Base-by-base conservation (phyloP, 768 basidiomycete species). In the Exsudoporus frostii region DNA sequence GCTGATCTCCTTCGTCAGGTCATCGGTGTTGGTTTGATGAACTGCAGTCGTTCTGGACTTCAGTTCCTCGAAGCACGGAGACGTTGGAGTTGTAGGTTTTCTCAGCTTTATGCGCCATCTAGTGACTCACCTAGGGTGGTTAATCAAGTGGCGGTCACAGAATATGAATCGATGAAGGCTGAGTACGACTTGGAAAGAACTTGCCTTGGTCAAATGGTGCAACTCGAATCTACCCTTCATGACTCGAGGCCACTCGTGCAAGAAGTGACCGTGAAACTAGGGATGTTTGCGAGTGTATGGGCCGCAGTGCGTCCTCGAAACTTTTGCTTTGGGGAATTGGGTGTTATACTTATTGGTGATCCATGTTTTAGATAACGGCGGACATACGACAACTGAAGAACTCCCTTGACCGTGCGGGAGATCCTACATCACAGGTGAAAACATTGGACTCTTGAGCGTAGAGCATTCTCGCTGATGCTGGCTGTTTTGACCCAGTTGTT, bases 281-380 rank as follows among this genome's bases (percentile, higher is more conserved):
- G 61, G 3, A 48, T 64, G 3, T 63, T 63, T 41, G 58, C 54
- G 27, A 54, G 32, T 3, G 61, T 64, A 3, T 63, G 61, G 58
- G 56, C 61, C 8, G 56, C 60, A 13, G 60, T 63, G 45, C 27
- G 59, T 57, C 29, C 29, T n/a, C 11, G 5, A 10, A 25, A 15
- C 19, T 8, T 7, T 6, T n/a, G 7, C 17, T 14, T n/a, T 27
- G 11, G 5, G 2, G 24, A 20, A 20, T 19, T 9, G 24, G n/a
- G 36, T 10, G 32, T 4, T 5, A 11, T 14, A 15, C 54, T 19
- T 33, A 45, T 40, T 4, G 6, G 32, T 6, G 8, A 47, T 9
- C 14, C 22, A 25, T 36, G 19, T 14, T 29, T 24, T 43, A 63
- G 62, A 64, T 63, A 46, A 61, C 50, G 2, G 58, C 62, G 0